phyloP scores from a whole-genome alignment of 202 grass and related monocot genomes.

The Saccharum hybrid region DNA sequence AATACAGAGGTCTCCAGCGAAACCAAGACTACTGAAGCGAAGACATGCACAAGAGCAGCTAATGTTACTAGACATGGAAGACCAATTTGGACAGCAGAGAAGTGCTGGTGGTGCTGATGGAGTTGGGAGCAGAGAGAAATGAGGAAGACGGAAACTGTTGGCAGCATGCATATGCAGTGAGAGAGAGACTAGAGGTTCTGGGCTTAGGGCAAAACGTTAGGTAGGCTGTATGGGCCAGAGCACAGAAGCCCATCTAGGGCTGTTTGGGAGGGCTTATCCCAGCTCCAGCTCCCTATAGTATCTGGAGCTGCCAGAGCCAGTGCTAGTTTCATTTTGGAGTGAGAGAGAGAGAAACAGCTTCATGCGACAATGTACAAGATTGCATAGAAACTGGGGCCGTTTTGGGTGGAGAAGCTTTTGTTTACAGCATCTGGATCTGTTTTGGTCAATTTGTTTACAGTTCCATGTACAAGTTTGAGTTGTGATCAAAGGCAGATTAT shows the following conservation, averaged over 20 bases:
- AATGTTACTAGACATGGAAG: neutral
- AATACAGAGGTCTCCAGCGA: neutral
- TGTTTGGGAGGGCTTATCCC: neutral
- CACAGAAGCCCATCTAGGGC: neutral
- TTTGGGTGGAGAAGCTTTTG: neutral
- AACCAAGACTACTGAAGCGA: neutral
- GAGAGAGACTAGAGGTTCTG: neutral
- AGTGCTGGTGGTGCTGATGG: neutral
- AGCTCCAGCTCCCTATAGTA: neutral
- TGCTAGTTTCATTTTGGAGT: neutral
- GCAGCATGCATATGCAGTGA: neutral
- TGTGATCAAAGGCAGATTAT: neutral
- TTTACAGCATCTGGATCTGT: neutral
- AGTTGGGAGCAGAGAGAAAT: neutral
- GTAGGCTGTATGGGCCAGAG: neutral
- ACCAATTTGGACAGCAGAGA: neutral
- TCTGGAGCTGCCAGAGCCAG: too few species aligned
- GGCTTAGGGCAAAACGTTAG: neutral
- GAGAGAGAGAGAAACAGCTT: neutral
- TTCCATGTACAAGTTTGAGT: constrained; percentile 2
- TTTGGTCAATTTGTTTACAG: neutral
- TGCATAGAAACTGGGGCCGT: neutral
- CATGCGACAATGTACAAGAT: neutral
- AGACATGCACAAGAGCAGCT: neutral
- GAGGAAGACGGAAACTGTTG: neutral